phyloP scores from a whole-genome alignment of 2,329 filamentous ascomycete genomes.

The Colletotrichum shisoi region DNA sequence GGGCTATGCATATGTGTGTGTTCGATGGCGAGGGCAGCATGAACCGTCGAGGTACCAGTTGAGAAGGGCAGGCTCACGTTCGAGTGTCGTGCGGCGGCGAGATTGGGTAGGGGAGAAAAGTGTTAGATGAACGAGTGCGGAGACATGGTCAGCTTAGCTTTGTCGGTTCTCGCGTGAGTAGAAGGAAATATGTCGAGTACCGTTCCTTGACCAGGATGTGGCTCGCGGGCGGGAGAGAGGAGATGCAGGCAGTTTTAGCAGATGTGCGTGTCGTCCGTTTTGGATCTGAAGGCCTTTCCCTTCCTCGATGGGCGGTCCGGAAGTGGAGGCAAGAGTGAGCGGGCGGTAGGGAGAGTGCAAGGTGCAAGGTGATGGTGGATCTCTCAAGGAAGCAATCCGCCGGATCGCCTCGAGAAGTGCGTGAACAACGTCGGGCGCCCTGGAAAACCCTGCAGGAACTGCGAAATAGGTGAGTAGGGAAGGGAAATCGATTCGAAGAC shows the following conservation, averaged over 20 bases:
- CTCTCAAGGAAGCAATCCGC: conserved; percentile 31
- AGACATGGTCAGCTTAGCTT: conserved; percentile 31
- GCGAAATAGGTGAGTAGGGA: conserved; percentile 3
- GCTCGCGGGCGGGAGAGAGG: conserved; percentile 15
- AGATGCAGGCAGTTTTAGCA: conserved; percentile 33
- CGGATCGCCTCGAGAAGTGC: conserved; percentile 22
- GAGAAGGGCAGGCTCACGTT: conserved; percentile 19
- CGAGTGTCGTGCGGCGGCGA: conserved; percentile 26
- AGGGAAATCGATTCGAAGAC: neutral
- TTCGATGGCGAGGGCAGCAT: conserved; percentile 25
- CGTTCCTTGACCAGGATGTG: conserved; percentile 23
- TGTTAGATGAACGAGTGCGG: conserved; percentile 35
- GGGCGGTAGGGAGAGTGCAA: conserved; percentile 1
- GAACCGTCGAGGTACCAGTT: conserved; percentile 24
- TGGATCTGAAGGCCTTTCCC: conserved; percentile 23
- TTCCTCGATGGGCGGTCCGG: conserved; percentile 11
- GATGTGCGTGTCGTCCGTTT: conserved; percentile 25
- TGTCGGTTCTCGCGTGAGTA: conserved; percentile 23
- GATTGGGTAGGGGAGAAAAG: conserved; percentile 16
- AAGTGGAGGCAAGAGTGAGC: conserved; percentile 24
- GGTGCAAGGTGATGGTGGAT: conserved; percentile 18
- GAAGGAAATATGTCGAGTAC: conserved; percentile 17
- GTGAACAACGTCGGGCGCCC: conserved; percentile 14
- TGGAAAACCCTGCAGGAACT: conserved; percentile 21
- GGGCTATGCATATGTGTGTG: conserved; percentile 31